A percentile compares a stretch with the other conserved stretches of the same genome.
Conservation (phyloP, 495 filamentous ascomycete species). For the Aspergillus olivimuriae region DNA sequence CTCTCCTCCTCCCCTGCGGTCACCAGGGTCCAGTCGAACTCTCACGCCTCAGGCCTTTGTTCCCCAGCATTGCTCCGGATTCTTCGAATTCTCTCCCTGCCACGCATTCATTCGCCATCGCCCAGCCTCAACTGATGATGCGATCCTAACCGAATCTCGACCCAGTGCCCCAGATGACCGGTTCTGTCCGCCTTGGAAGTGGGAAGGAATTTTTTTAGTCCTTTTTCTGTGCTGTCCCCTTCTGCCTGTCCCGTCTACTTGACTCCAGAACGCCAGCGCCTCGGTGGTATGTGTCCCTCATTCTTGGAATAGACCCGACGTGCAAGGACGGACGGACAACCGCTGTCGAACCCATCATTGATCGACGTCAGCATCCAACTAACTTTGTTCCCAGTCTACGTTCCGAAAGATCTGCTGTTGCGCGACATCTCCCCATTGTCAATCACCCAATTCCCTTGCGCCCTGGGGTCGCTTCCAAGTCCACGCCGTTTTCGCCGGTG, state of each 20-base stretch:
- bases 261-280: no score
- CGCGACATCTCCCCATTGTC: slow-evolving; percentile 3
- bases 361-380: slow-evolving; percentile 7
- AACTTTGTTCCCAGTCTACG: neutral
- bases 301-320: neutral
- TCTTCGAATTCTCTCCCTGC: slow-evolving; percentile 8
- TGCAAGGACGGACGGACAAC: neutral
- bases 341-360: slow-evolving; percentile 2
- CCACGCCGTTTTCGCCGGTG: no score
- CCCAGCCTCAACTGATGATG: slow-evolving; percentile 10
- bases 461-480: neutral
- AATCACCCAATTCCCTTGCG: neutral
- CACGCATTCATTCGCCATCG: slow-evolving; percentile 3
- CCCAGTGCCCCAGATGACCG: slow-evolving; percentile 7
- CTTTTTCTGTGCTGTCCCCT: neutral
- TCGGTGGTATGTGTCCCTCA: slow-evolving; percentile 6
- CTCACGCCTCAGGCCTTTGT: no score
- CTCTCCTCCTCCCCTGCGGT: slow-evolving; percentile 13
- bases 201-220: neutral
- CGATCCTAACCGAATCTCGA: neutral
- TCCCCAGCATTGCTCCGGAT: no score
- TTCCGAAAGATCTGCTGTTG: slow-evolving; percentile 6
- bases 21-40: no score
- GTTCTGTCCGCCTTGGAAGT: neutral
- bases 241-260: neutral